Evolutionary conservation across 2,329 filamentous ascomycete species (phyloP), one percentile per base, ranked within the genome.

Genomic region (Pseudogymnoascus sp.): DNA sequence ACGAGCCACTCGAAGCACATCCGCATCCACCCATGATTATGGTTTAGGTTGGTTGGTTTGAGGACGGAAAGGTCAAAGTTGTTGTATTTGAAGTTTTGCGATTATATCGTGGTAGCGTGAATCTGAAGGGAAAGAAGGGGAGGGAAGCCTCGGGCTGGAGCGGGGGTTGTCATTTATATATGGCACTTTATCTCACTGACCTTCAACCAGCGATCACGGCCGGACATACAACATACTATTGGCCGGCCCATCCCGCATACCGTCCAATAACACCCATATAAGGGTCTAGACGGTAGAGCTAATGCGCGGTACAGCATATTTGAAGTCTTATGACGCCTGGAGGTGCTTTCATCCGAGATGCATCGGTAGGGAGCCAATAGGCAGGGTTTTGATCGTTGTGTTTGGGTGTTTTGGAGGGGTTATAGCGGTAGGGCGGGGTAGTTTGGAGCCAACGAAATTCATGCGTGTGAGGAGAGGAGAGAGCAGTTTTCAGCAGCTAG

Each of bases 21-120:
- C 48, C 48, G 48, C 48, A 55, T 55, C 48, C 48, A 33, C n/a
- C 5, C 48, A 55, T 55, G 48, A 55, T 55, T 33, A 55, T 17
- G n/a, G 15, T 33, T 55, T 55, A 55, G 29, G 48, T 33, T 55
- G 29, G 15, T 55, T 25, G 33, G 58, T 41, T 38, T 27, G 12
- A 17, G 17, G 17, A 59, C 27, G 21, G 33, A 41, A 41, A 41
- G 33, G 33, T 10, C 13, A 5, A 13, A 27, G 33, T 59, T 59
- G 48, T 55, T 17, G 4, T 55, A 55, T n/a, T 55, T 55, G 48
- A 33, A 33, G 27, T 55, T 55, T 27, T 17, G 48, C n/a, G 48
- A 33, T 17, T 33, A 55, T 55, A 33, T 55, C 27, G 29, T 33
- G 29, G n/a, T 51, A 51, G 33, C 36, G 36, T 39, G 36, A 7